A percentile compares a stretch with the other conserved stretches of the same genome.
phyloP scores from a whole-genome alignment of 805 yeast genomes.

The Kazachstania taianensis region DNA sequence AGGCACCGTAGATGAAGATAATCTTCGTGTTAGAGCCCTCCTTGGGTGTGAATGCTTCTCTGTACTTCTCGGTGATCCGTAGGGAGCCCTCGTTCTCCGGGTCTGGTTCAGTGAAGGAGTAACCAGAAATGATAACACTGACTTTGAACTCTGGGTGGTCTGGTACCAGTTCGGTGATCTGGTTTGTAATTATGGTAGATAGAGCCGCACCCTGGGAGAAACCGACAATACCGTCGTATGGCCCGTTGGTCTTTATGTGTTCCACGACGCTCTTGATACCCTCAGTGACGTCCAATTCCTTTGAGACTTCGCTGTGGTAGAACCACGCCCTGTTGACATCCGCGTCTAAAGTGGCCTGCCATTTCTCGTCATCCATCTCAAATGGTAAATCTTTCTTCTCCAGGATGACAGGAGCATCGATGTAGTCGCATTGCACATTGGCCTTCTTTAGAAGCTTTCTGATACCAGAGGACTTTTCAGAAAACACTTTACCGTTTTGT shows the following conservation, averaged over 20 bases:
- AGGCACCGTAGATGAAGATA: conserved; percentile 76
- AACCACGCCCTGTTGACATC: conserved; percentile 65
- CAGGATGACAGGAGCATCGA: conserved; percentile 68
- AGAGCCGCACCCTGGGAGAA: conserved; percentile 94
- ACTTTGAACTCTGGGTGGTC: conserved; percentile 46
- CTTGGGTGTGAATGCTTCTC: conserved; percentile 26
- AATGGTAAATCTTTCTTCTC: conserved; percentile 68
- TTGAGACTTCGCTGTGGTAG: conserved; percentile 39
- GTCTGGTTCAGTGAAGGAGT: conserved; percentile 36
- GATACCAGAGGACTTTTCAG: conserved; percentile 82
- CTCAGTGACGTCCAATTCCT: conserved; percentile 41
- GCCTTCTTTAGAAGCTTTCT: conserved; percentile 60
- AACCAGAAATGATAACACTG: conserved; percentile 69
- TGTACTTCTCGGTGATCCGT: conserved; percentile 30
- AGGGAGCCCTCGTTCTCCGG: conserved; percentile 26
- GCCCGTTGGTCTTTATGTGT: conserved; percentile 56
- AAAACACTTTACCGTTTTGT: conserved; percentile 73
- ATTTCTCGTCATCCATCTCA: conserved; percentile 44
- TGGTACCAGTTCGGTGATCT: conserved; percentile 45
- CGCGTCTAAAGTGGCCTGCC: conserved; percentile 38
- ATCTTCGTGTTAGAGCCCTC: conserved; percentile 32
- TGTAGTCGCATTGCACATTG: conserved; percentile 61
- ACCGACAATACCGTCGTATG: conserved; percentile 82
- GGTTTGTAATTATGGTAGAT: conserved; percentile 57
- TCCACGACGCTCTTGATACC: conserved; percentile 40